A percentile compares a stretch with the other conserved stretches of the same genome.
Evolutionary conservation across 139 green algal genomes (phyloP).

Genomic region (Protoeuglena noctilucae): DNA sequence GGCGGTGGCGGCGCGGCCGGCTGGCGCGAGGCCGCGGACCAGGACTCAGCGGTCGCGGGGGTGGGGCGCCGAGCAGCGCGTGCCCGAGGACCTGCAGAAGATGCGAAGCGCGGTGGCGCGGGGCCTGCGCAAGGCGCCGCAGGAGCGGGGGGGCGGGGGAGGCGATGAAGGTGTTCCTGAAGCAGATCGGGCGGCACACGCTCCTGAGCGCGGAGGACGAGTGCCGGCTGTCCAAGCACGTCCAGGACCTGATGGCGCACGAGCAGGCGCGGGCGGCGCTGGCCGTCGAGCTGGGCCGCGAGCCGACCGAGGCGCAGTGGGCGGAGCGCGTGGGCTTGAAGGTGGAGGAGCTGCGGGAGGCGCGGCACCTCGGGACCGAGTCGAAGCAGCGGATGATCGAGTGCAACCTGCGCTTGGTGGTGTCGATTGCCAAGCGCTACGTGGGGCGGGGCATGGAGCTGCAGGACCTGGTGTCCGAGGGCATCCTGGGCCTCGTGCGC

Average conservation of each 20-base stretch:
- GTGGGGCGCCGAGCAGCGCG: too few species aligned
- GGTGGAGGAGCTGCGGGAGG: background rate
- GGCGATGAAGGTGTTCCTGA: background rate
- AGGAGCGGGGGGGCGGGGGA: too few species aligned
- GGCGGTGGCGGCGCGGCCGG: too few species aligned
- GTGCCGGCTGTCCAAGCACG: background rate
- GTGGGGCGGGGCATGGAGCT: slow-evolving; percentile 7
- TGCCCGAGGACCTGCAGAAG: too few species aligned
- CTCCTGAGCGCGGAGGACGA: background rate
- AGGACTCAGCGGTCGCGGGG: too few species aligned
- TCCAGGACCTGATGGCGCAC: background rate
- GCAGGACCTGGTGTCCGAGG: slow-evolving; percentile 62
- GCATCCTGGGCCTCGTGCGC: slow-evolving; percentile 56
- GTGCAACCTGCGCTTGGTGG: slow-evolving; percentile 30
- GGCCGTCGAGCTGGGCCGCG: background rate
- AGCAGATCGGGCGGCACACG: background rate
- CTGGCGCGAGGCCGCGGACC: too few species aligned
- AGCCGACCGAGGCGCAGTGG: background rate
- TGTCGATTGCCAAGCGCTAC: slow-evolving; percentile 18
- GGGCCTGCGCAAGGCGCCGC: too few species aligned
- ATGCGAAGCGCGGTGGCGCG: too few species aligned
- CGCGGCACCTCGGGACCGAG: background rate
- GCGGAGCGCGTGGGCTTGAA: background rate
- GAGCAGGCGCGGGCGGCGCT: background rate
- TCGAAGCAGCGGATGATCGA: slow-evolving; percentile 20